Conservation (phyloP, 225 moss, liverwort and hornwort genomes). For the Marchantia polymorpha region DNA sequence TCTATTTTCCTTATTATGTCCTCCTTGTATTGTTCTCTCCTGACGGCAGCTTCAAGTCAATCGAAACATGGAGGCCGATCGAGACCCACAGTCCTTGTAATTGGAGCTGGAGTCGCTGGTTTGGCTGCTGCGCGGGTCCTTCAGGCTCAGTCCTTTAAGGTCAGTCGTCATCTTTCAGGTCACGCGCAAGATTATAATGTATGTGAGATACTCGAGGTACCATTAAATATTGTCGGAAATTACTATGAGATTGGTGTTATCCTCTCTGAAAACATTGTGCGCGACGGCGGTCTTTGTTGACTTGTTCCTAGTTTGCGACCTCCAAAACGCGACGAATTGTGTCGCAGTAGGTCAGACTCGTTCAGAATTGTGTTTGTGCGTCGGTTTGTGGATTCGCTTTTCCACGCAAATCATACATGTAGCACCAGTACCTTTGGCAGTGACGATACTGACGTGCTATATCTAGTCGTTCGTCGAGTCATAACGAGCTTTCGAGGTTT, state of each 20-base stretch:
- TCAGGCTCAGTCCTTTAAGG: conserved; percentile 62
- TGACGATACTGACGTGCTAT: neutral
- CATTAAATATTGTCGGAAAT: no score
- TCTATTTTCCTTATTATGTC: neutral
- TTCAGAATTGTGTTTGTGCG: neutral
- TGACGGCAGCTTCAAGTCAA: conserved; percentile 63
- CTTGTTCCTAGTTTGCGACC: neutral
- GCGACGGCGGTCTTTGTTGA: neutral
- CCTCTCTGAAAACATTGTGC: neutral
- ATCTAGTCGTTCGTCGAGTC: neutral
- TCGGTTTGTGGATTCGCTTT: neutral
- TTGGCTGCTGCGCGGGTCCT: conserved; percentile 92
- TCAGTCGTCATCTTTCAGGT: conserved; percentile 3
- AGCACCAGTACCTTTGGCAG: neutral
- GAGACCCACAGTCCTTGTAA: conserved; percentile 68
- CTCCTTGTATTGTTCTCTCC: neutral
- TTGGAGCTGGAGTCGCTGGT: conserved; percentile 94
- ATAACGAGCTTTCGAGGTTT: neutral
- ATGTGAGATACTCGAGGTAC: no score
- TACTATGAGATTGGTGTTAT: neutral
- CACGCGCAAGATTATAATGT: no score
- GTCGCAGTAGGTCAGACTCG: neutral
- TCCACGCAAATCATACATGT: neutral
- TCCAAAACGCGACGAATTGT: neutral
- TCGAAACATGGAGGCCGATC: conserved; percentile 50